Conservation (phyloP, 2,329 filamentous ascomycete genomes). For the Thielaviopsis punctulata region DNA sequence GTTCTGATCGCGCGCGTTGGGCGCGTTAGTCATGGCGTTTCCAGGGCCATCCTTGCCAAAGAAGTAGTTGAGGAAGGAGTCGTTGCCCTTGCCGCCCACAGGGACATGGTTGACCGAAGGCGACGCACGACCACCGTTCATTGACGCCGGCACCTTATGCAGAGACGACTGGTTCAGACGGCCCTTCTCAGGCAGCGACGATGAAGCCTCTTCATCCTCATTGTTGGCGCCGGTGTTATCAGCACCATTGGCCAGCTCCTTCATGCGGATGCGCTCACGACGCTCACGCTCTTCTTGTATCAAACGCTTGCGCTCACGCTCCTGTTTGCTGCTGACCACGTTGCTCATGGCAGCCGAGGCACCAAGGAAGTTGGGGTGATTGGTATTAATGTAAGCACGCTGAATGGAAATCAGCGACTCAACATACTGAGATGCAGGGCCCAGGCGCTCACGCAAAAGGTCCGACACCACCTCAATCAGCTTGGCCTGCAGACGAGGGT, state of each 20-base stretch:
- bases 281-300: slow-evolving; percentile 74
- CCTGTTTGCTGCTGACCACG: slow-evolving; percentile 86
- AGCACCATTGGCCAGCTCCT: slow-evolving; percentile 65
- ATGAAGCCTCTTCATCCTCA: slow-evolving; percentile 20
- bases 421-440: slow-evolving; percentile 77
- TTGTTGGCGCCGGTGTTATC: slow-evolving; percentile 26
- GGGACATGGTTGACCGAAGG: slow-evolving; percentile 52
- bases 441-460: slow-evolving; percentile 76
- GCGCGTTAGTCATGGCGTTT: slow-evolving; percentile 22
- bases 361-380: slow-evolving; percentile 95
- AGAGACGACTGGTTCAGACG: slow-evolving; percentile 2
- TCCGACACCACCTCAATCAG: slow-evolving; percentile 97
- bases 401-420: slow-evolving; percentile 96
- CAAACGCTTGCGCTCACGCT: slow-evolving; percentile 69
- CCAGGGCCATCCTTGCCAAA: slow-evolving; percentile 73
- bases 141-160: slow-evolving; percentile 20
- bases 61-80: slow-evolving; percentile 97
- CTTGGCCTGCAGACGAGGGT: slow-evolving; percentile 84
- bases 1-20: slow-evolving; percentile 13
- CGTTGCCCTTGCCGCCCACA: slow-evolving; percentile 42
- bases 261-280: slow-evolving; percentile 64
- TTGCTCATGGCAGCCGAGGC: slow-evolving; percentile 95
- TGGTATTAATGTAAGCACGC: slow-evolving; percentile 97
- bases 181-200: slow-evolving; percentile 10
- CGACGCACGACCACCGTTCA: slow-evolving; percentile 45